A percentile compares a stretch with the other conserved stretches of the same genome.
phyloP scores from a whole-genome alignment of 805 yeast species.

The Ogataea parapolymorpha region DNA sequence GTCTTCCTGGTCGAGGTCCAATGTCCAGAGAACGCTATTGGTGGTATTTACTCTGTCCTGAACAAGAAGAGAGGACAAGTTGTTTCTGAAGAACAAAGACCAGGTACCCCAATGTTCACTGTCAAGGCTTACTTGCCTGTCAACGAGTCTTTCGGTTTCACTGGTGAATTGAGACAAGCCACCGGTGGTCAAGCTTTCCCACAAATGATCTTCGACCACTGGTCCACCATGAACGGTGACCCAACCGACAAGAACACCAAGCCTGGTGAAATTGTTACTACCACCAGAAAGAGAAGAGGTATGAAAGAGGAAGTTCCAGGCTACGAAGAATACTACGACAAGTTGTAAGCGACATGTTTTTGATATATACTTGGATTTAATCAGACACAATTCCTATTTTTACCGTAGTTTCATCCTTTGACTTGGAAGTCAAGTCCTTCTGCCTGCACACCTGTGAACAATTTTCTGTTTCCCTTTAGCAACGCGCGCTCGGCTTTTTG shows the following conservation, averaged over 20 bases:
- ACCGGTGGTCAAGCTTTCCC: slow-evolving; percentile 99
- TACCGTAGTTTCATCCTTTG: slow-evolving; percentile 1
- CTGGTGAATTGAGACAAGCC: slow-evolving; percentile 98
- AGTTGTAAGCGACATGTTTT: slow-evolving; percentile 50
- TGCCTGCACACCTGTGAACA: slow-evolving; percentile 3
- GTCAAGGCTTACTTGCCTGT: slow-evolving; percentile 99
- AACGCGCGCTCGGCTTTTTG: slow-evolving; percentile 10
- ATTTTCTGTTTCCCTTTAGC: slow-evolving; percentile 6
- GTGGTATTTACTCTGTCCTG: slow-evolving; percentile 99
- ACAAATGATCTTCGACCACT: slow-evolving; percentile 99
- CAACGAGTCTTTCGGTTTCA: slow-evolving; percentile 99
- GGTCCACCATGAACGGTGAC: slow-evolving; percentile 90
- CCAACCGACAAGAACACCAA: slow-evolving; percentile 80
- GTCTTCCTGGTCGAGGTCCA: slow-evolving; percentile 98
- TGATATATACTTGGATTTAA: slow-evolving; percentile 17
- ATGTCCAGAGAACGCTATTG: slow-evolving; percentile 99
- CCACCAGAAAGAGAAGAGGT: slow-evolving; percentile 91
- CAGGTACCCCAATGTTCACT: slow-evolving; percentile 99
- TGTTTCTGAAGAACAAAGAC: slow-evolving; percentile 98
- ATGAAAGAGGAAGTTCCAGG: slow-evolving; percentile 97
- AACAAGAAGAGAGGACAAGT: slow-evolving; percentile 99
- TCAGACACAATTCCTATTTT: slow-evolving; percentile 6
- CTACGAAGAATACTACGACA: slow-evolving; percentile 98
- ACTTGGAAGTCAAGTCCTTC: slow-evolving; percentile 15
- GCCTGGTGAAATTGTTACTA: slow-evolving; percentile 58